Evolutionary conservation across 306 rosid genomes (phyloP).

Genomic region (Prunus armeniaca): DNA sequence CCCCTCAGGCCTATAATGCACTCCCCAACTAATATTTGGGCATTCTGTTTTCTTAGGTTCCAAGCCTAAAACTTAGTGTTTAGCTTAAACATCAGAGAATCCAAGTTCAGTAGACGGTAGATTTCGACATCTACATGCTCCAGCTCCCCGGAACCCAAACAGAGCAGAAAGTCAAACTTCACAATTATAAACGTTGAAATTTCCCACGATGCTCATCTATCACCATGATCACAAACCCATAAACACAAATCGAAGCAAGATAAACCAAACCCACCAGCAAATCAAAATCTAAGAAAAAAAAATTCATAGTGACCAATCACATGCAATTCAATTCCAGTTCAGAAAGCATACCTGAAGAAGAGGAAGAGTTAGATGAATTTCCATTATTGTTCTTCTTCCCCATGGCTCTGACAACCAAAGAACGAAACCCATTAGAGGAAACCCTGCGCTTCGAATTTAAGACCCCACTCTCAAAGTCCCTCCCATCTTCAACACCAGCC

Average conservation of each 20-base stretch:
- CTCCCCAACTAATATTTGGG: not conserved
- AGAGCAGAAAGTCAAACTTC: conserved; percentile 16
- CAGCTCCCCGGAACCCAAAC: not conserved
- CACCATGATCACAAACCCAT: not conserved
- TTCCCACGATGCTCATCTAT: not conserved
- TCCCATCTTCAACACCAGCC: conserved; percentile 32
- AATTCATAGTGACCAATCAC: not conserved
- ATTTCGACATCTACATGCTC: not conserved
- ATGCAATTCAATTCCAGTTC: not conserved
- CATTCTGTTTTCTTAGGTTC: not conserved
- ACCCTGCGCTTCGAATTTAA: conserved; percentile 40
- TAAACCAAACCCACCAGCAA: not conserved
- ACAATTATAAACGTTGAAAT: not conserved
- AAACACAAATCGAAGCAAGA: not conserved
- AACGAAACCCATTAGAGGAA: conserved; percentile 27
- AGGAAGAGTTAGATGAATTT: conserved; percentile 49
- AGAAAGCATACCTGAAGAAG: conserved; percentile 45
- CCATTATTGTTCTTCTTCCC: conserved; percentile 65
- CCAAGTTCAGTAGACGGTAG: not conserved
- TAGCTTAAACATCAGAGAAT: not conserved
- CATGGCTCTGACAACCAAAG: conserved; percentile 45
- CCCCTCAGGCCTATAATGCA: not conserved
- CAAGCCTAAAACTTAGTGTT: not conserved
- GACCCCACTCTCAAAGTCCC: conserved; percentile 43
- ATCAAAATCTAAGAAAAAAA: not conserved